phyloP scores from a whole-genome alignment of 768 basidiomycete genomes.

The Rhodotorula toruloides region DNA sequence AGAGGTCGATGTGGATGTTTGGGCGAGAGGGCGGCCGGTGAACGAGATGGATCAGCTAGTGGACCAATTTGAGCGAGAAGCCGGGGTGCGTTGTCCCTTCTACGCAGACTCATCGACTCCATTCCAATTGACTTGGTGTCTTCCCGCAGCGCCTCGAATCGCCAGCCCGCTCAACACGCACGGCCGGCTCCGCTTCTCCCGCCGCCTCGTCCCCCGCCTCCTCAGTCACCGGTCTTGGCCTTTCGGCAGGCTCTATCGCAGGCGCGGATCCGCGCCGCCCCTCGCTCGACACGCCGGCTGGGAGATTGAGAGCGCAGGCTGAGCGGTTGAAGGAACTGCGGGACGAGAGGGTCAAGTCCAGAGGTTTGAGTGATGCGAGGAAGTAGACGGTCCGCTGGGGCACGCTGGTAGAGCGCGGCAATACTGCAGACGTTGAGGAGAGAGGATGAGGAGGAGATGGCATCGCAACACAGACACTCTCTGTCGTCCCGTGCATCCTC shows the following conservation, averaged over 20 bases:
- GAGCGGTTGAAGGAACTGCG: background rate
- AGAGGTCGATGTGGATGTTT: background rate
- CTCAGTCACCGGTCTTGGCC: background rate
- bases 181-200: background rate
- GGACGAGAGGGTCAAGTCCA: background rate
- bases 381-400: background rate
- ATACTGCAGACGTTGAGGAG: too few relatives aligned
- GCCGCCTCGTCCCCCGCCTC: background rate
- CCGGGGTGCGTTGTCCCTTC: background rate
- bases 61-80: background rate
- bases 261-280: background rate
- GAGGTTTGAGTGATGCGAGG: too few relatives aligned
- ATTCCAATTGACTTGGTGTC: too few relatives aligned
- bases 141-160: slow-evolving; percentile 3
- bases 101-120: background rate
- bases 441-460: too few relatives aligned
- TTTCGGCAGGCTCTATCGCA: too few relatives aligned
- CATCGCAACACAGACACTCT: too few relatives aligned
- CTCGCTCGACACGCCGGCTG: background rate
- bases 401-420: background rate
- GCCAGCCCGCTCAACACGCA: background rate
- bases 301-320: too few relatives aligned
- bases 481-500: too few relatives aligned
- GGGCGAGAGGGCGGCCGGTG: background rate
- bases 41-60: slow-evolving; percentile 3